A percentile compares a stretch with the other conserved stretches of the same genome.
phyloP scores from a whole-genome alignment of 2,329 filamentous ascomycete genomes.

The Daldinia sp. region DNA sequence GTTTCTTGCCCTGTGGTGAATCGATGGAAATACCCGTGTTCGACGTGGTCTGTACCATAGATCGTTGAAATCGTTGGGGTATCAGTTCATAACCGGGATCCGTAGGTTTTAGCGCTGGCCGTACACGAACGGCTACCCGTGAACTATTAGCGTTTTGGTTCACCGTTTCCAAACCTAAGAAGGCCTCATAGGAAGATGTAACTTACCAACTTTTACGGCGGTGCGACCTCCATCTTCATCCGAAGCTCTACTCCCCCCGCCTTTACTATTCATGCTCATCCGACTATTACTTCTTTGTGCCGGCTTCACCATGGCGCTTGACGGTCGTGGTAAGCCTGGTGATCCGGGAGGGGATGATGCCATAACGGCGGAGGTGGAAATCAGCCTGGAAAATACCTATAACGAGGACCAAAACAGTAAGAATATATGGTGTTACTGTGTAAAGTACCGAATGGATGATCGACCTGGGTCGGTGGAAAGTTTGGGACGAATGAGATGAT shows the following conservation, averaged over 20 bases:
- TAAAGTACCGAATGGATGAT: conserved; percentile 7
- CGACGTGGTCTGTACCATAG: conserved; percentile 89
- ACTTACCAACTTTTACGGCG: conserved; percentile 95
- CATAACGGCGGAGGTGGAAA: conserved; percentile 55
- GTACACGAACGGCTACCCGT: conserved; percentile 82
- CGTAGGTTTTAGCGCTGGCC: conserved; percentile 80
- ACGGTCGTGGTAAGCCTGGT: conserved; percentile 71
- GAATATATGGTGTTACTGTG: neutral
- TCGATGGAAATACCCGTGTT: conserved; percentile 88
- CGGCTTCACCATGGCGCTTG: conserved; percentile 82
- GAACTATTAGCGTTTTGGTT: conserved; percentile 15
- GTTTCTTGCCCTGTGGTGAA: conserved; percentile 87
- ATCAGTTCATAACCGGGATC: conserved; percentile 96
- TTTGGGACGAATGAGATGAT: conserved; percentile 1
- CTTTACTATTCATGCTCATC: conserved; percentile 83
- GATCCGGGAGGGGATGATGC: conserved; percentile 75
- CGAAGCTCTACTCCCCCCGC: conserved; percentile 80
- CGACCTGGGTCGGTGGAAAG: neutral
- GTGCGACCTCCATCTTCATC: conserved; percentile 86
- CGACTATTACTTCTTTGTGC: conserved; percentile 80
- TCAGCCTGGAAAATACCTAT: conserved; percentile 26
- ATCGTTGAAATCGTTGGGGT: conserved; percentile 91
- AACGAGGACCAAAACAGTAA: neutral
- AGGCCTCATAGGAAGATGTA: neutral
- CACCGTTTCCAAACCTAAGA: conserved; percentile 1